phyloP scores from a whole-genome alignment of 1,139 yeast genomes.

The Yamadazyma buinensis region DNA sequence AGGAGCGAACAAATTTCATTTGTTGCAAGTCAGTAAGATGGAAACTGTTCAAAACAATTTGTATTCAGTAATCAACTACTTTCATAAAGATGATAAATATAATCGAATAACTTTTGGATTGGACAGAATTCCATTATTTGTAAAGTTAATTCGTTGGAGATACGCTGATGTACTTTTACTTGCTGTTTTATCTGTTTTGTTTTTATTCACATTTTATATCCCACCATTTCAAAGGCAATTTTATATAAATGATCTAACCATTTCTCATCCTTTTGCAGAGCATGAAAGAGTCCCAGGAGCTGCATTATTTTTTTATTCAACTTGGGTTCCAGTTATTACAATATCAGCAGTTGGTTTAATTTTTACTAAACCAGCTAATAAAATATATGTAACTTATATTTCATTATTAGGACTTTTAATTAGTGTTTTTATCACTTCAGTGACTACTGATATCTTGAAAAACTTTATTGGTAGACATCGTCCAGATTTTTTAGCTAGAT shows the following conservation, averaged over 20 bases:
- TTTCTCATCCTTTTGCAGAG: conserved; percentile 71
- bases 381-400: conserved; percentile 36
- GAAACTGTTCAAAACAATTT: conserved; percentile 3
- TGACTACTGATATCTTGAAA: conserved; percentile 53
- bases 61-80: conserved; percentile 15
- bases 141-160: conserved; percentile 50
- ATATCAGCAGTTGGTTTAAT: conserved; percentile 23
- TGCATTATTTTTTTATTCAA: conserved; percentile 35
- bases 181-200: conserved; percentile 37
- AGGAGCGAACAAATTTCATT: too few relatives aligned
- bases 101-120: conserved; percentile 55
- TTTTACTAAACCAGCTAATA: conserved; percentile 30
- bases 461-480: conserved; percentile 72
- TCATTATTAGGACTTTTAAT: conserved; percentile 39
- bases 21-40: too few relatives aligned
- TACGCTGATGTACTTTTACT: conserved; percentile 51
- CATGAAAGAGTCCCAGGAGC: conserved; percentile 52
- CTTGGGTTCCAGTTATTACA: conserved; percentile 32
- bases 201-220: conserved; percentile 41
- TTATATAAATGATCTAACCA: conserved; percentile 35
- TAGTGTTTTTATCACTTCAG: conserved; percentile 38
- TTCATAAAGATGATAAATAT: conserved; percentile 21
- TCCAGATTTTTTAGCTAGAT: conserved; percentile 75
- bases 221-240: conserved; percentile 74
- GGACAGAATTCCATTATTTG: conserved; percentile 25